Evolutionary conservation across 768 basidiomycete species (phyloP), one percentile per base, ranked within the genome.

Genomic region (Rhizopogon salebrosus): DNA sequence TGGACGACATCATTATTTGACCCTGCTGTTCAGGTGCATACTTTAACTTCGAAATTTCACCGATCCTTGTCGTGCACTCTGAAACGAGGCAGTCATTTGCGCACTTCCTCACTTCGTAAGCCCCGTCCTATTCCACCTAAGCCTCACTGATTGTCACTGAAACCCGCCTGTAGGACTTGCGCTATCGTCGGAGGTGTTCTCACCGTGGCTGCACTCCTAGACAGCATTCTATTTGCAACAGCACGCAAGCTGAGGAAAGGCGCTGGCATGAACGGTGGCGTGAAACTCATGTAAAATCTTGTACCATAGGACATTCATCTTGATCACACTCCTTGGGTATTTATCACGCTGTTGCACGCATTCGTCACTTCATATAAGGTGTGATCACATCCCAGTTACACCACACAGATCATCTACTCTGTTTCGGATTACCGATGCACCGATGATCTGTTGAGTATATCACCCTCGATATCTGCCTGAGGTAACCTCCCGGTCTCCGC

Each of bases 141-240:
- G 14, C 35, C 27, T 54, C 11, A 48, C 11, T 11, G 31, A 34
- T 34, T 49, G 23, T 50, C 23, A 54, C 20, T 23, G 31, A 35
- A 8, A 52, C 31, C 51, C 10, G 34, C 53, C 29, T 35, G 34
- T 62, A 97, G 94, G 57, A 95, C 94, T 23, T 97, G 94, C 65
- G 97, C 97, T 2, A 98, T 99, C 62, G 87, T 99, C 26, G 97
- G 97, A 59, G 97, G 97, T 60, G 95, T 98, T 3, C 73, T 99
- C 55, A 99, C 97, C 4, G 87, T 99, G 18, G 95, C 94, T 16
- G 87, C 89, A 1, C 72, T 99, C 13, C 59, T 98, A 48, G 97
- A 98, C 68, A 82, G 89, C 55, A 73, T 90, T 48, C 78, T 97
- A 53, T 98, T 95, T 66, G 88, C 87, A 14, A 87, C 93, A 29